phyloP scores from a whole-genome alignment of 1,284 basidiomycete genomes.

The Malassezia japonica region DNA sequence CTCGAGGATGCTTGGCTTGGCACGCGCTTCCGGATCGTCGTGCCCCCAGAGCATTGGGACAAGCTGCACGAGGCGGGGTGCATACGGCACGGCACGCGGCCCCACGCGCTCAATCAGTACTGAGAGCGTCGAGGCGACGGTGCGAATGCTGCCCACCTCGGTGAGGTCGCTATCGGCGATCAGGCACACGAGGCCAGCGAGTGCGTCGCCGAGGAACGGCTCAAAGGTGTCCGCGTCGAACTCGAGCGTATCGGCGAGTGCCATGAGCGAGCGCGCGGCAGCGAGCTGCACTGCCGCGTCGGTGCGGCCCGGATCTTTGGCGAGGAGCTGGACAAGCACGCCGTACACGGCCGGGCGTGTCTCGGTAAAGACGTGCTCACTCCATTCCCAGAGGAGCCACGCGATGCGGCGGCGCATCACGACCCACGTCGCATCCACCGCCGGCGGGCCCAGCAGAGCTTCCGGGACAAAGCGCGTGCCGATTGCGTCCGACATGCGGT shows the following conservation, averaged over 20 bases:
- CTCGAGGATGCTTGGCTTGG: constrained; percentile 36
- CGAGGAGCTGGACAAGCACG: constrained; percentile 33
- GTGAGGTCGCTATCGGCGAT: constrained; percentile 30
- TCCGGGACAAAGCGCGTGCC: constrained; percentile 30
- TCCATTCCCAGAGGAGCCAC: constrained; percentile 42
- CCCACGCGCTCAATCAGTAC: constrained; percentile 44
- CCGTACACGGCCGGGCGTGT: constrained; percentile 29
- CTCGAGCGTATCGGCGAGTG: constrained; percentile 38
- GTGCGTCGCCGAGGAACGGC: constrained; percentile 31
- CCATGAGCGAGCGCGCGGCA: constrained; percentile 33
- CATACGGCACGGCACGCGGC: constrained; percentile 30
- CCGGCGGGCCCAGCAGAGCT: constrained; percentile 20
- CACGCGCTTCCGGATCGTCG: constrained; percentile 37
- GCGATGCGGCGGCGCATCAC: constrained; percentile 35
- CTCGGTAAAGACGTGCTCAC: constrained; percentile 29
- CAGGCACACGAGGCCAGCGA: constrained; percentile 29
- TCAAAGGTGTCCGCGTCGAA: constrained; percentile 41
- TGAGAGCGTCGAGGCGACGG: constrained; percentile 35
- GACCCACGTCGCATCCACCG: constrained; percentile 25
- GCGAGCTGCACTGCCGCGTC: constrained; percentile 42
- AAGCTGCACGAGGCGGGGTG: constrained; percentile 28
- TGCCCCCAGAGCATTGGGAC: constrained; percentile 40
- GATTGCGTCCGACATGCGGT: constrained; percentile 28
- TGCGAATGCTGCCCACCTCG: constrained; percentile 40
- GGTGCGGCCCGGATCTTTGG: constrained; percentile 23